phyloP scores from a whole-genome alignment of 179 eudicot species.

The Silene vulgaris region DNA sequence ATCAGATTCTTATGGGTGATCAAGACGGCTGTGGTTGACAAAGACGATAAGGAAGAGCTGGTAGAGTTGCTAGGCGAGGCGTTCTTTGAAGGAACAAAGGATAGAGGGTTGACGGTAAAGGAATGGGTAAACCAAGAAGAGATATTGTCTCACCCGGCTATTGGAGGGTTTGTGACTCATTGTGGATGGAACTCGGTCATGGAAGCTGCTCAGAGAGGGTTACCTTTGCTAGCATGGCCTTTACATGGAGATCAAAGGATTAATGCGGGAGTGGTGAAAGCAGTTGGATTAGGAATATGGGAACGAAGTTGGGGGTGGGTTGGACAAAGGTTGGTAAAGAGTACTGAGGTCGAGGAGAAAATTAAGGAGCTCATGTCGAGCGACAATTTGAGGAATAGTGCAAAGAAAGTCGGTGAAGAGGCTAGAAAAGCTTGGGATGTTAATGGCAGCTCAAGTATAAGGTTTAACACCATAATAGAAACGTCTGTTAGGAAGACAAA shows the following conservation, averaged over 20 bases:
- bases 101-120: slow-evolving; percentile 41
- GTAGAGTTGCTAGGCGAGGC: slow-evolving; percentile 31
- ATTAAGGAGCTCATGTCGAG: slow-evolving; percentile 41
- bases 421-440: slow-evolving; percentile 36
- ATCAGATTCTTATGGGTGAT: slow-evolving; percentile 51
- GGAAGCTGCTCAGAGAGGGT: slow-evolving; percentile 47
- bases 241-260: slow-evolving; percentile 52
- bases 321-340: slow-evolving; percentile 32
- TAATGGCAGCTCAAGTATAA: slow-evolving; percentile 36
- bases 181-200: slow-evolving; percentile 70
- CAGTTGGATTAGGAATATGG: slow-evolving; percentile 51
- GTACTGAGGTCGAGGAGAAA: slow-evolving; percentile 37
- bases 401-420: slow-evolving; percentile 36
- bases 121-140: slow-evolving; percentile 59
- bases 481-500: background rate
- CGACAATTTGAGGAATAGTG: slow-evolving; percentile 31
- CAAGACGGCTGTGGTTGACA: slow-evolving; percentile 47
- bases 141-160: slow-evolving; percentile 42
- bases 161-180: slow-evolving; percentile 62
- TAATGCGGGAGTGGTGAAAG: slow-evolving; percentile 47
- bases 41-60: slow-evolving; percentile 39
- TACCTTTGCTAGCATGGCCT: slow-evolving; percentile 64
- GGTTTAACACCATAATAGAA: slow-evolving; percentile 14
- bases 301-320: slow-evolving; percentile 47
- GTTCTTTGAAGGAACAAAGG: slow-evolving; percentile 32